A percentile compares a stretch with the other conserved stretches of the same genome.
Conservation (phyloP, 169 alveolate genomes). For the Eimeria acervulina region DNA sequence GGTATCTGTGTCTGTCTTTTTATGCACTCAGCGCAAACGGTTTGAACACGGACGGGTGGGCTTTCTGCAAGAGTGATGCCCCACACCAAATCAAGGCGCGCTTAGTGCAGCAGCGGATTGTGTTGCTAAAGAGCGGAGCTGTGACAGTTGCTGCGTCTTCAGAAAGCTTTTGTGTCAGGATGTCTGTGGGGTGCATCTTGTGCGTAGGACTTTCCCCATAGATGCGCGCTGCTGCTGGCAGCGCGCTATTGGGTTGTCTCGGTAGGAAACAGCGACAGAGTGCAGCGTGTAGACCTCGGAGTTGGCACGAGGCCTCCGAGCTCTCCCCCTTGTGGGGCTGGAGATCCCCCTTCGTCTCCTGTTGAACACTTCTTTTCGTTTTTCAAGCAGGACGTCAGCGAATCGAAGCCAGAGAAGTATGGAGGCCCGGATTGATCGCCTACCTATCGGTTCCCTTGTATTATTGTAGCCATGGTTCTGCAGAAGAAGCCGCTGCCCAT, state of each 20-base stretch:
- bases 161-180: no score
- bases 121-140: no score
- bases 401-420: conserved; percentile 27
- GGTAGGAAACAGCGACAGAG: conserved; percentile 17
- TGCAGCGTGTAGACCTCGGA: conserved; percentile 57
- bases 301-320: not conserved
- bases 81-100: not conserved
- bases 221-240: conserved; percentile 59
- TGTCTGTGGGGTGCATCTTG: no score
- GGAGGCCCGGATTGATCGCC: not conserved
- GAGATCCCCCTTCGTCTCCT: not conserved
- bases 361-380: conserved; percentile 23
- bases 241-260: conserved; percentile 42
- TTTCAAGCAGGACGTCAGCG: conserved; percentile 23
- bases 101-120: not conserved
- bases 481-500: not conserved
- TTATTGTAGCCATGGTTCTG: not conserved
- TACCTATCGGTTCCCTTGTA: not conserved
- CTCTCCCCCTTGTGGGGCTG: not conserved
- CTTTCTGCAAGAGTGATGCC: not conserved
- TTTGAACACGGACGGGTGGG: conserved; percentile 43
- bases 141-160: no score
- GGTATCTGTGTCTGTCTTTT: not conserved
- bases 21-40: conserved; percentile 26
- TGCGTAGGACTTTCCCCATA: conserved; percentile 1